A percentile compares a stretch with the other conserved stretches of the same genome.
Evolutionary conservation across 805 yeast genomes (phyloP).

Genomic region (Cyberlindnera maclurae): DNA sequence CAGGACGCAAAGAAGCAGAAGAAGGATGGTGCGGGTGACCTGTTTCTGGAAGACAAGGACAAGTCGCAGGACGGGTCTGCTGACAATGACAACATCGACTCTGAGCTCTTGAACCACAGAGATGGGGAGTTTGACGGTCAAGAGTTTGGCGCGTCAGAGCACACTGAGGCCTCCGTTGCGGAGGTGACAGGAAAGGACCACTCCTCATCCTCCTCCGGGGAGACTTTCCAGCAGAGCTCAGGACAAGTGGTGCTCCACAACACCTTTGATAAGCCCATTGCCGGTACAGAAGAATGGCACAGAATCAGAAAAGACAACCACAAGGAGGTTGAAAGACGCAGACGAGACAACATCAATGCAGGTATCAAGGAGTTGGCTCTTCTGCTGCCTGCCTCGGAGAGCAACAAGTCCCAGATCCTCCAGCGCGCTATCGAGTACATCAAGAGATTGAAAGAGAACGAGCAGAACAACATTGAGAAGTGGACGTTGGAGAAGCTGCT

Average conservation of each 20-base stretch:
- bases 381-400: slow-evolving; percentile 73
- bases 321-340: slow-evolving; percentile 89
- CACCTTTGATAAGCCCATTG: slow-evolving; percentile 40
- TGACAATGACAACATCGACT: slow-evolving; percentile 16
- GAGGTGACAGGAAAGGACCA: slow-evolving; percentile 3
- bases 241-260: slow-evolving; percentile 15
- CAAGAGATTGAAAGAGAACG: slow-evolving; percentile 82
- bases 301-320: slow-evolving; percentile 81
- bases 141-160: background rate
- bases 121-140: slow-evolving; percentile 7
- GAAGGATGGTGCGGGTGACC: background rate
- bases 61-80: slow-evolving; percentile 4
- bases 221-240: background rate
- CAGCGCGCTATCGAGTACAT: slow-evolving; percentile 87
- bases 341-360: slow-evolving; percentile 80
- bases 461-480: slow-evolving; percentile 82
- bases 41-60: background rate
- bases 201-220: background rate
- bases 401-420: slow-evolving; percentile 86
- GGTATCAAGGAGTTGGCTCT: slow-evolving; percentile 81
- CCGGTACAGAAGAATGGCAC: slow-evolving; percentile 83
- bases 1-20: slow-evolving; percentile 3
- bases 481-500: slow-evolving; percentile 91
- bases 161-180: background rate
- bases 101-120: slow-evolving; percentile 17